phyloP scores from a whole-genome alignment of 768 basidiomycete species.

The Trametes coccinea region DNA sequence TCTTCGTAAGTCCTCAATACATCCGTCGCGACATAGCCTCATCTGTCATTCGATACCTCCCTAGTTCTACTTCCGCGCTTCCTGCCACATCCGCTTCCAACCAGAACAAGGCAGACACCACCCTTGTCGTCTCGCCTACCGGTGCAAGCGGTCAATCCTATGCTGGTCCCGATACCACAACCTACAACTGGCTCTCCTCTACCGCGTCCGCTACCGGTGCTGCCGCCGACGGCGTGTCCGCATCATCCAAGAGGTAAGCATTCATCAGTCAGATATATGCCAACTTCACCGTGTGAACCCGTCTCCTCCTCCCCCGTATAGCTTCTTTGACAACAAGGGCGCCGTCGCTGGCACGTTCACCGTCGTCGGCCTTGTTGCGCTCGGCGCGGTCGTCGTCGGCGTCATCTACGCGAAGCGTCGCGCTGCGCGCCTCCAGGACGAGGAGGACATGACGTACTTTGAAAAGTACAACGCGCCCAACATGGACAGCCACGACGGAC shows the following conservation, averaged over 20 bases:
- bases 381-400: slow-evolving; percentile 35
- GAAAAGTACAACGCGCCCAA: slow-evolving; percentile 28
- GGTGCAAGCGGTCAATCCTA: slow-evolving; percentile 9
- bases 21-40: not conserved
- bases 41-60: too few relatives aligned
- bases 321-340: slow-evolving; percentile 49
- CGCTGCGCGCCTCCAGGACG: slow-evolving; percentile 27
- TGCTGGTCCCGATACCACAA: slow-evolving; percentile 6
- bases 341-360: slow-evolving; percentile 50
- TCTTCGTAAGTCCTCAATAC: slow-evolving; percentile 15
- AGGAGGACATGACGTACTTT: slow-evolving; percentile 33
- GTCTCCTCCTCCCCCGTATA: slow-evolving; percentile 18
- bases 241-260: slow-evolving; percentile 20
- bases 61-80: slow-evolving; percentile 17
- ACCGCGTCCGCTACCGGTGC: slow-evolving; percentile 12
- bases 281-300: not conserved
- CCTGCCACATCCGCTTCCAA: slow-evolving; percentile 13
- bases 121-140: not conserved
- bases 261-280: not conserved
- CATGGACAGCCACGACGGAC: slow-evolving; percentile 6
- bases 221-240: slow-evolving; percentile 8
- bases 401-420: slow-evolving; percentile 35
- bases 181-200: slow-evolving; percentile 12
- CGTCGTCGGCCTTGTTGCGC: slow-evolving; percentile 39
- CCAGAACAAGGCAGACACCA: slow-evolving; percentile 1